These are phyloP conservation scores for Cyberlindnera mycetangii DNA, from an alignment of 805 yeast species.

Conservation along the genomic window DNA sequence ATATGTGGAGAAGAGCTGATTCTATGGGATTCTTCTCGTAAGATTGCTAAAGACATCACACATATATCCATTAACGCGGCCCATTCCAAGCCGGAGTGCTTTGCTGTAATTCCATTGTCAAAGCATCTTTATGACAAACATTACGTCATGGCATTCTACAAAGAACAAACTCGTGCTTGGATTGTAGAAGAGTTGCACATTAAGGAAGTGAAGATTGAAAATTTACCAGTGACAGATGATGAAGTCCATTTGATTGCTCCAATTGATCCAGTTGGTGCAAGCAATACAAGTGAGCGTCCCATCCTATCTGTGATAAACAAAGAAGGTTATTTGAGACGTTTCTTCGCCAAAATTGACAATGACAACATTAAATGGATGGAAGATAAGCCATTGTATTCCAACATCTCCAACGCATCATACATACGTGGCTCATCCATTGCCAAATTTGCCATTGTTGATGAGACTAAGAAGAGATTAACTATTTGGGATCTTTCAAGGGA, in stretches of 20 bases:
- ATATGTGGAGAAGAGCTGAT: constrained; percentile 44
- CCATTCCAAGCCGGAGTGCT: constrained; percentile 23
- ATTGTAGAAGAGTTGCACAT: constrained; percentile 26
- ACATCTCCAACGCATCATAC: constrained; percentile 46
- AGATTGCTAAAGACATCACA: constrained; percentile 25
- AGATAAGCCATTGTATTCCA: constrained; percentile 51
- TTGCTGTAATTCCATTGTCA: constrained; percentile 36
- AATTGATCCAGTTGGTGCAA: constrained; percentile 61
- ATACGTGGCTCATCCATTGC: constrained; percentile 74
- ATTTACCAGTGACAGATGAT: constrained; percentile 37
- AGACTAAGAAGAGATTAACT: constrained; percentile 45
- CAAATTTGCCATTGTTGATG: constrained; percentile 73
- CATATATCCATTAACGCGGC: constrained; percentile 15
- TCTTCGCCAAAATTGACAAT: constrained; percentile 37
- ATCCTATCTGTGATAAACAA: constrained; percentile 58
- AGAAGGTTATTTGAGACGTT: constrained; percentile 47
- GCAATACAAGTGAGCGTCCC: constrained; percentile 33
- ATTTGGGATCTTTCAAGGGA: constrained; percentile 80
- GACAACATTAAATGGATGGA: constrained; percentile 50
- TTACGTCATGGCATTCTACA: constrained; percentile 51
- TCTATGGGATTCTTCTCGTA: constrained; percentile 56
- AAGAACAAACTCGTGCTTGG: constrained; percentile 43
- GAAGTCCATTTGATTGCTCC: constrained; percentile 45
- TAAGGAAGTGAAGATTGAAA: constrained; percentile 33
- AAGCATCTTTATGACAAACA: constrained; percentile 34